These are phyloP conservation scores for Hyparrhenia diplandra DNA, from an alignment of 176 grass and related monocot species.

Conservation along the genomic window DNA sequence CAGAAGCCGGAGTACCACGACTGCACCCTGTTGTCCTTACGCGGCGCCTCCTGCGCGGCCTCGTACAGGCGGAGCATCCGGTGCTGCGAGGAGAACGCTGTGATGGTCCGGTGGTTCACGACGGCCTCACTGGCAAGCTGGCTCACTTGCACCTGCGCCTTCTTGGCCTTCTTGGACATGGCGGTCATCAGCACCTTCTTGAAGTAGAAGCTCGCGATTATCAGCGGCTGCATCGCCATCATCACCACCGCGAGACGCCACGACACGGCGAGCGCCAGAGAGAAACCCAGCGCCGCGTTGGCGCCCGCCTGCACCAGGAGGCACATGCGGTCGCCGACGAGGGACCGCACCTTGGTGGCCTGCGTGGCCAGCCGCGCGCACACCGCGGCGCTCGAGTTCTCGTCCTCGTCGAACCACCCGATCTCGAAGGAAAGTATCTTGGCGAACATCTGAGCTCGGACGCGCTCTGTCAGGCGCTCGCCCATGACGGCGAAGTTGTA, in stretches of 20 bases:
- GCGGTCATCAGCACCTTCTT: constrained; percentile 48
- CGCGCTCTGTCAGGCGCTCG: constrained; percentile 60
- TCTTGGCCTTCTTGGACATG: constrained; percentile 48
- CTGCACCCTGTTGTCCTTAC: constrained; percentile 27
- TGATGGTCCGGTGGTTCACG: constrained; percentile 47
- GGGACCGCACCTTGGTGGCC: constrained; percentile 45
- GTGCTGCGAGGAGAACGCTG: constrained; percentile 58
- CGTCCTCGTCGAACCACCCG: constrained; percentile 61
- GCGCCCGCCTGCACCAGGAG: constrained; percentile 41
- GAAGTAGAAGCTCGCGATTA: constrained; percentile 54
- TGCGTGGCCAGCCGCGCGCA: constrained; percentile 35
- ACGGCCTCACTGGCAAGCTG: constrained; percentile 58
- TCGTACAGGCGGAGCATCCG: constrained; percentile 50
- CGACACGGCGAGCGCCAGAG: constrained; percentile 36
- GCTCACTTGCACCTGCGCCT: constrained; percentile 50
- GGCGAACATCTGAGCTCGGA: constrained; percentile 52
- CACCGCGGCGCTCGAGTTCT: constrained; percentile 46
- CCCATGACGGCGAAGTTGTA: constrained; percentile 51
- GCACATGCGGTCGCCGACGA: constrained; percentile 42
- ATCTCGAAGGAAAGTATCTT: constrained; percentile 73
- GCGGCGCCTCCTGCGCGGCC: constrained; percentile 29
- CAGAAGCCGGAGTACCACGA: constrained; percentile 39
- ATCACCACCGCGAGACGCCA: constrained; percentile 39
- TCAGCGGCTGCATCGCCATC: constrained; percentile 42
- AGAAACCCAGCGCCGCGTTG: constrained; percentile 28